Conservation (phyloP, 2,329 filamentous ascomycete species). For the Ophiostoma quercus region DNA sequence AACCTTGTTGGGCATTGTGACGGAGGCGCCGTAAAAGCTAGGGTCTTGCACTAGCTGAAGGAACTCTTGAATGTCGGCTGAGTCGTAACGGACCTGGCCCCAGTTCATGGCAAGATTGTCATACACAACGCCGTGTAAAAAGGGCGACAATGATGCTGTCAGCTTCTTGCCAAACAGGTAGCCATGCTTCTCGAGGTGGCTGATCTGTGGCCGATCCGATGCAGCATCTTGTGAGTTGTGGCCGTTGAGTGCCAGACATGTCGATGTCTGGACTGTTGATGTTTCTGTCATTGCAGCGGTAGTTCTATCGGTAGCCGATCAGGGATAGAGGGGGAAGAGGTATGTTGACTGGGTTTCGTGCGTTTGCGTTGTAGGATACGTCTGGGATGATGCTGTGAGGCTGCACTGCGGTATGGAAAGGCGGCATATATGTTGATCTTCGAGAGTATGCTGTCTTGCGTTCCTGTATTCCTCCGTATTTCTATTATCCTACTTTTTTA, state of each 20-base stretch:
- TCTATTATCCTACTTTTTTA: not conserved
- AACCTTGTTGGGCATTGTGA: constrained; percentile 83
- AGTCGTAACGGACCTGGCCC: constrained; percentile 50
- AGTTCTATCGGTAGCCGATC: not conserved
- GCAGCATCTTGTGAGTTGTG: not conserved
- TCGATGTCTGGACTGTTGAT: not conserved
- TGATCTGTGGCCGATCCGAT: constrained; percentile 19
- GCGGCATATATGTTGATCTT: not conserved
- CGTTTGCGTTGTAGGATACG: not conserved
- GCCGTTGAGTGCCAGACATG: not conserved
- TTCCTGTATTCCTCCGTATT: not conserved
- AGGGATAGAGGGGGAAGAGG: too few relatives aligned
- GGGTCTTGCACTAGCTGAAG: constrained; percentile 50
- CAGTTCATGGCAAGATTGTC: constrained; percentile 46
- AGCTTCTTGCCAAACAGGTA: constrained; percentile 56
- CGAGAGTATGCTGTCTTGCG: not conserved
- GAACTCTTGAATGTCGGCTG: constrained; percentile 45
- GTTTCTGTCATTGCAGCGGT: not conserved
- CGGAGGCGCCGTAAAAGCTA: constrained; percentile 61
- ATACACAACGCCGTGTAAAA: constrained; percentile 52
- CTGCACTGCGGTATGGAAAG: not conserved
- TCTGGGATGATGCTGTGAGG: not conserved
- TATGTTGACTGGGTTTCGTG: not conserved
- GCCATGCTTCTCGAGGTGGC: constrained; percentile 42
- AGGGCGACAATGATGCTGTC: constrained; percentile 50